Percentiles rank a stretch among this genome's conserved stretches.
Evolutionary conservation across 768 basidiomycete genomes (phyloP).

Genomic region (Chlorophyllum brunneum): DNA sequence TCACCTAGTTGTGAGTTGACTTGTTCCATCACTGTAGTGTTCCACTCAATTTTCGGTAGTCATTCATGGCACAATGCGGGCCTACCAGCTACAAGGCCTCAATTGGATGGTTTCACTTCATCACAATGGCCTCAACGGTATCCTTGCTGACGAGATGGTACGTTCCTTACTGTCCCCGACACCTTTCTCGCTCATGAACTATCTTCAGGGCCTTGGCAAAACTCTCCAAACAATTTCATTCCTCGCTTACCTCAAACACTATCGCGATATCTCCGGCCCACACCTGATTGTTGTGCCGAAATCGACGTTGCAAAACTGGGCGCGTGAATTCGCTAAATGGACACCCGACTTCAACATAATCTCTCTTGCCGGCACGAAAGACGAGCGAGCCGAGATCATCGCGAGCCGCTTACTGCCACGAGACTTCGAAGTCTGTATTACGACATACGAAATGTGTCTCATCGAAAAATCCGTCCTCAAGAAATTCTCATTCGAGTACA

Average conservation of each 20-base stretch:
- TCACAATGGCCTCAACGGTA: constrained; percentile 95
- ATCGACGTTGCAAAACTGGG: constrained; percentile 96
- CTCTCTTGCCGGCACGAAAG: constrained; percentile 81
- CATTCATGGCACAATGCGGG: constrained; percentile 86
- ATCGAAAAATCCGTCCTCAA: constrained; percentile 91
- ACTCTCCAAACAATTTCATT: constrained; percentile 98
- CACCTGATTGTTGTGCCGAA: constrained; percentile 99
- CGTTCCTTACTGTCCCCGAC: constrained; percentile 13
- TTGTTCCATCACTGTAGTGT: constrained; percentile 10
- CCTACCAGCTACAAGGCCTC: constrained; percentile 92
- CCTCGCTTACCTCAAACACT: constrained; percentile 89
- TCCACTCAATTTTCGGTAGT: constrained; percentile 37
- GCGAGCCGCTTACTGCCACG: constrained; percentile 73
- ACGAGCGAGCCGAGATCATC: constrained; percentile 84
- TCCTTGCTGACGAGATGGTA: constrained; percentile 96
- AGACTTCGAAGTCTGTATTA: constrained; percentile 92
- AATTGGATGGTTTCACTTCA: constrained; percentile 98
- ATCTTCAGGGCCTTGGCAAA: constrained; percentile 85
- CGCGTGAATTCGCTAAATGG: constrained; percentile 90
- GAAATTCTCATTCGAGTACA: constrained; percentile 97
- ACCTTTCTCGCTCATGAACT: background rate
- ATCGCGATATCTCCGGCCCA: constrained; percentile 70
- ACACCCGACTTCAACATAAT: constrained; percentile 83
- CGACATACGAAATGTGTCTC: constrained; percentile 95
- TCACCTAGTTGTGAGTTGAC: constrained; percentile 76